These are phyloP conservation scores for Annulohypoxylon nitens DNA, from an alignment of 495 filamentous ascomycete species.

Conservation along the genomic window DNA sequence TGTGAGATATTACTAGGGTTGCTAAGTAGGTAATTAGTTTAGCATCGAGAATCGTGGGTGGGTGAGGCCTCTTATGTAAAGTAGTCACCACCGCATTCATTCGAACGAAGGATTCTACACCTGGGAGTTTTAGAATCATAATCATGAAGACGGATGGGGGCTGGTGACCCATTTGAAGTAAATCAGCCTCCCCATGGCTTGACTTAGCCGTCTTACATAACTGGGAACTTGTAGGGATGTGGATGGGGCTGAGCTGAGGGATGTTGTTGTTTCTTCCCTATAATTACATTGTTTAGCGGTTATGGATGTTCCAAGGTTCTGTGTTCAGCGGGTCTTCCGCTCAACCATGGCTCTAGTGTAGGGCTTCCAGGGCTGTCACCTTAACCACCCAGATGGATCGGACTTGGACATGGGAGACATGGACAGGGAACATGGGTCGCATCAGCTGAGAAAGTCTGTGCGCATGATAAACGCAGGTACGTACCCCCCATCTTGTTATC, in stretches of 20 bases:
- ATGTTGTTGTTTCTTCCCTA: background rate
- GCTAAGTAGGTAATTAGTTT: background rate
- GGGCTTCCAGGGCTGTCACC: background rate
- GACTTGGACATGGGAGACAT: background rate
- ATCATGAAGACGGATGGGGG: slow-evolving; percentile 4
- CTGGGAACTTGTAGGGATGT: background rate
- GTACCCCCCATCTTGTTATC: slow-evolving; percentile 11
- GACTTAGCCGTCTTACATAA: background rate
- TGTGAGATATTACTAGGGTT: no score
- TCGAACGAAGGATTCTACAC: slow-evolving; percentile 8
- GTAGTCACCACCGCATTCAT: slow-evolving; percentile 5
- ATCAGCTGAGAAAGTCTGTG: slow-evolving; percentile 24
- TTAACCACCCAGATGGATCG: background rate
- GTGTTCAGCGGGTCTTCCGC: background rate
- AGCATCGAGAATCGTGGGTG: background rate
- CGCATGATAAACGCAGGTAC: slow-evolving; percentile 19
- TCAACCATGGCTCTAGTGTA: background rate
- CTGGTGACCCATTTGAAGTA: slow-evolving; percentile 16
- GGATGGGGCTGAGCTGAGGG: background rate
- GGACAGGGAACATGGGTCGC: slow-evolving; percentile 1
- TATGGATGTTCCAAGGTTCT: background rate
- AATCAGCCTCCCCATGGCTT: slow-evolving; percentile 8
- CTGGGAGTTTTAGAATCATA: slow-evolving; percentile 5
- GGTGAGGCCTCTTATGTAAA: slow-evolving; percentile 26
- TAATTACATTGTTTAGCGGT: no score